These are phyloP conservation scores for Hygrophila difformis DNA, from an alignment of 257 asterid species.

Conservation along the genomic window DNA sequence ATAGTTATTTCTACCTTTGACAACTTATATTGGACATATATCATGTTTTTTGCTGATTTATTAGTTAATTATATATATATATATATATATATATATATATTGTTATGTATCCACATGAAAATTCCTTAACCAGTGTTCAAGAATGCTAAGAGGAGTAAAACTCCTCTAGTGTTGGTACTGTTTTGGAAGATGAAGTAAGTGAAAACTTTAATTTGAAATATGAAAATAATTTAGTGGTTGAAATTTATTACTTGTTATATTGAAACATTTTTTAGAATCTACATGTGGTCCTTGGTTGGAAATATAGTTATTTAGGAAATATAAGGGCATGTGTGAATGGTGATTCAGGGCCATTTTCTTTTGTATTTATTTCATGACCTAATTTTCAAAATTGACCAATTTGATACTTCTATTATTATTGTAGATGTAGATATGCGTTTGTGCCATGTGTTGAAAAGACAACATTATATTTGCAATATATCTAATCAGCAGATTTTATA, in stretches of 20 bases:
- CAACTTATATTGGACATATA: neutral
- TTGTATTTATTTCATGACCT: too few species aligned
- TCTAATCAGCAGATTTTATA: too few species aligned
- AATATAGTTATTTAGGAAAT: conserved; percentile 6
- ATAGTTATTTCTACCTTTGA: conserved; percentile 9
- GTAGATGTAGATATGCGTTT: too few species aligned
- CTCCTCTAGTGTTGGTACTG: conserved; percentile 6
- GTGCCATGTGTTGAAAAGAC: too few species aligned
- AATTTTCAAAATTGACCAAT: too few species aligned
- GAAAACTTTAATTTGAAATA: too few species aligned
- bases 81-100: too few species aligned
- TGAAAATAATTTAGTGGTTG: too few species aligned
- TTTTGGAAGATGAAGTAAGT: conserved; percentile 17
- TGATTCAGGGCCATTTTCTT: conserved; percentile 4
- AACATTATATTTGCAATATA: too few species aligned
- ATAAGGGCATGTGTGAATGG: conserved; percentile 12
- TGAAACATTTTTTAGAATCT: conserved; percentile 15
- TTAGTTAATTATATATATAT: too few species aligned
- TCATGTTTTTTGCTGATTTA: neutral
- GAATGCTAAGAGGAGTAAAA: conserved; percentile 5
- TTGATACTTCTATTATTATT: too few species aligned
- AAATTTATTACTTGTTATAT: conserved; percentile 5
- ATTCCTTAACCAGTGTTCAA: neutral
- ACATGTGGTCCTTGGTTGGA: conserved; percentile 18
- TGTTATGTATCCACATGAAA: neutral